Evolutionary conservation across 2,329 filamentous ascomycete species (phyloP), one percentile per base, ranked within the genome.

Genomic region (Leptographium radiaticola): DNA sequence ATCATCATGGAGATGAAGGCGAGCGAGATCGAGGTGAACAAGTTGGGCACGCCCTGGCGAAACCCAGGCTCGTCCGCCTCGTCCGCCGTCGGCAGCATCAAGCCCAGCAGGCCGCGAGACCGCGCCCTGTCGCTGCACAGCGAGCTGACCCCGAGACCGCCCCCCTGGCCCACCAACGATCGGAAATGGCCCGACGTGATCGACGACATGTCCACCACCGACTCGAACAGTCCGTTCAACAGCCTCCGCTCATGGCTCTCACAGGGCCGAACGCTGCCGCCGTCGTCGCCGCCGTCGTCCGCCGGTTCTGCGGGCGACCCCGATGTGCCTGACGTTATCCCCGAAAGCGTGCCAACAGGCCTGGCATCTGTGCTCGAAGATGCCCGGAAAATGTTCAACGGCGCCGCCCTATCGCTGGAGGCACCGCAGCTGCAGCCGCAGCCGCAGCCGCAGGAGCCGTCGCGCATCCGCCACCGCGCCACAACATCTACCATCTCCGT

Each of bases 381-480:
- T 31, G 54, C 57, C 2, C 53, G 49, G 10, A 30, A 33, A 30
- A 40, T 47, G 4, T 49, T 53, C 38, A 52, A 50, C 49, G 20
- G 30, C 8, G 40, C 18, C 8, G 25, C 43, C 25, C 15, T 13
- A 12, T 7, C 43, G 25, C 9, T 6, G 43, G 43, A 45, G 25
- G 43, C 15, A 31, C 10, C 30, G 39, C 44, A 3, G 33, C 20
- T 9, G 49, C 50, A 20, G 9, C 53, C 42, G 20, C 44, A 43
- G 34, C 43, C 16, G 43, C 39, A 20, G 10, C 44, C 39, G 18
- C 49, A 48, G 39, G 55, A 49, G 43, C 54, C 47, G 65, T 57
- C 68, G 57, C 56, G 74, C 63, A 59, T 75, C 48, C 74, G 76
- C 48, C 71, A 80, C 48, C 77, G 81, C 30, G 74, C 77, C 2